Base-by-base conservation (phyloP, 148 eudicot species). In the Cornus controversa region DNA sequence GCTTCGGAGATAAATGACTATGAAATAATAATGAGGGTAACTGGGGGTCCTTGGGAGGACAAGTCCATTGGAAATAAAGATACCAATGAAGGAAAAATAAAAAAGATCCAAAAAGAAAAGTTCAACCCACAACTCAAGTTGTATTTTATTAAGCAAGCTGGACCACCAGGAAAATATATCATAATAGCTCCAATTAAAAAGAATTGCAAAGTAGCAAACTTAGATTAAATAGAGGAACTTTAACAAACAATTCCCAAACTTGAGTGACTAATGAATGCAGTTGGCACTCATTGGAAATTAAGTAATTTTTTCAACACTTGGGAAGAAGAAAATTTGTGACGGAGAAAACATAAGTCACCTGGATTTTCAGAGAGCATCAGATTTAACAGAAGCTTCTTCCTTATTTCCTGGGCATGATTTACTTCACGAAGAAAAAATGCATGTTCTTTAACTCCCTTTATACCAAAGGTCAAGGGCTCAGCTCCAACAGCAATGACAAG, bases 381-480 rank as follows among this genome's bases (percentile, higher is more conserved):
- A 84, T 94, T 94, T 37, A 91, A 82, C 15, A 94, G 91, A 77
- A 94, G 91, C 78, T 82, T 92, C 85, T 85, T 88, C 78, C 98
- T 85, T 71, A 94, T 94, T 80, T 90, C 98, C 74, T 94, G 98
- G 36, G 98, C 98, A 75, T 94, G 94, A 81, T 80, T 73, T 22
- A 94, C 98, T 85, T 94, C 98, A 15, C 98, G 93, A 18, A 94
- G 95, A 67, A 94, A 94, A 65, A 84, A 81, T 24, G 98, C 97
- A 73, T 94, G 88, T 78, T 94, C 98, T 67, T 87, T 82, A 40
- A 94, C 98, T 26, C 98, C 98, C 73, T 92, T 91, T 68, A 94
- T 90, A 28, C 93, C 93, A 75, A 94, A 94, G 37, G 98, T 94
- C 78, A 88, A 73, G 36, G 98, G 97, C 31, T 94, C 98, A 63